Evolutionary conservation across 179 eudicot species (phyloP).

Genomic region (Patellifolia procumbens): DNA sequence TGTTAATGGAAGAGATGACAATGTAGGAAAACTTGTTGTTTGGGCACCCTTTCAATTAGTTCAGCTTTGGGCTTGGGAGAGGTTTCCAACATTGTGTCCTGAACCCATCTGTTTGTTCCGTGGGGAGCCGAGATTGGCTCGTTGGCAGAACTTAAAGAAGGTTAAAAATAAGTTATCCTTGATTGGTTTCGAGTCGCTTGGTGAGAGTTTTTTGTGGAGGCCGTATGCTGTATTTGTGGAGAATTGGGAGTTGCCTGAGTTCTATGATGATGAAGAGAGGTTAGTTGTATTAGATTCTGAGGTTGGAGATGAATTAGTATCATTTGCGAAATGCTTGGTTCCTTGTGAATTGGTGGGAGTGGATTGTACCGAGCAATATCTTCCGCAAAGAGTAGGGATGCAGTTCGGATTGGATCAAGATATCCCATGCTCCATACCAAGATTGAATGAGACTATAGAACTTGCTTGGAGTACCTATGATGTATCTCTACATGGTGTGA

Average conservation of each 20-base stretch:
- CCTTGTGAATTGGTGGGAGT: no score
- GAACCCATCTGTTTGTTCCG: not conserved
- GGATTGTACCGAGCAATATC: slow-evolving; percentile 36
- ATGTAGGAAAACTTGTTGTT: slow-evolving; percentile 36
- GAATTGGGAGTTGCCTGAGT: not conserved
- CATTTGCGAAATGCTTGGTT: slow-evolving; percentile 37
- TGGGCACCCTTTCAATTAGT: slow-evolving; percentile 43
- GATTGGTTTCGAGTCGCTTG: not conserved
- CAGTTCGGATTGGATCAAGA: slow-evolving; percentile 53
- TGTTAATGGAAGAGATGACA: no score
- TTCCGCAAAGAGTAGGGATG: slow-evolving; percentile 45
- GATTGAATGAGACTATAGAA: not conserved
- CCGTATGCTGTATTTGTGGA: slow-evolving; percentile 31
- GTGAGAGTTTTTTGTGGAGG: slow-evolving; percentile 30
- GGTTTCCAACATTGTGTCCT: slow-evolving; percentile 42
- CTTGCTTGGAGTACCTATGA: slow-evolving; percentile 24
- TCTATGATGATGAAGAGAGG: slow-evolving; percentile 31
- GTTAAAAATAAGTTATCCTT: not conserved
- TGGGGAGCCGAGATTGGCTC: slow-evolving; percentile 30
- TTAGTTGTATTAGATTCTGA: slow-evolving; percentile 10
- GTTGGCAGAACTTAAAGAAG: slow-evolving; percentile 26
- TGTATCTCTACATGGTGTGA: slow-evolving; percentile 14
- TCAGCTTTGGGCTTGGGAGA: slow-evolving; percentile 31
- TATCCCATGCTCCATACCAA: slow-evolving; percentile 26
- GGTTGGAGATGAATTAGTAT: slow-evolving; percentile 16